phyloP scores from a whole-genome alignment of 2,329 filamentous ascomycete species.

The Hypoxylon sp. region DNA sequence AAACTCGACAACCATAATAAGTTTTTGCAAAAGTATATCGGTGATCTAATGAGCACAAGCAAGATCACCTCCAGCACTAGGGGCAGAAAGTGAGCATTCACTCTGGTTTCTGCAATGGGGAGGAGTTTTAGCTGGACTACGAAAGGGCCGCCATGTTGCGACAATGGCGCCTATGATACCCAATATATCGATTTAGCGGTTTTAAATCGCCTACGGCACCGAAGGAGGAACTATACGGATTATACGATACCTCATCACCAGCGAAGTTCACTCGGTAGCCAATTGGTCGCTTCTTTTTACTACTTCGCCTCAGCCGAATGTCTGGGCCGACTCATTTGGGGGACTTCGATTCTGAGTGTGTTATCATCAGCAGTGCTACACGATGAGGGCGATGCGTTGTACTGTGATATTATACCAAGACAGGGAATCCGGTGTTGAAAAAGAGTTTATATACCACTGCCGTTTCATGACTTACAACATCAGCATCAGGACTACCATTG shows the following conservation, averaged over 20 bases:
- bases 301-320: conserved; percentile 31
- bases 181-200: conserved; percentile 38
- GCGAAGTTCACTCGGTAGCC: conserved; percentile 32
- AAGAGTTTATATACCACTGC: conserved; percentile 54
- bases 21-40: conserved; percentile 97
- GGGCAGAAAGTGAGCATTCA: conserved; percentile 65
- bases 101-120: conserved; percentile 2
- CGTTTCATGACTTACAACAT: conserved; percentile 52
- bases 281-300: conserved; percentile 34
- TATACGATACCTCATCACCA: conserved; percentile 25
- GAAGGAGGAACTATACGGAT: conserved; percentile 23
- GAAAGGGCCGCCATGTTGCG: conserved; percentile 24
- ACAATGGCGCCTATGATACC: conserved; percentile 42
- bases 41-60: conserved; percentile 91
- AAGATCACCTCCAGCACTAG: conserved; percentile 75
- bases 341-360: conserved; percentile 43
- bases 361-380: conserved; percentile 40
- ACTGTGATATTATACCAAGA: conserved; percentile 52
- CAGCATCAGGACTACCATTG: conserved; percentile 49
- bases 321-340: conserved; percentile 17
- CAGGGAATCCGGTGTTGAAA: conserved; percentile 53
- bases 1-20: conserved; percentile 98
- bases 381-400: conserved; percentile 41
- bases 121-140: conserved; percentile 25
- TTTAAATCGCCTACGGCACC: conserved; percentile 29